Evolutionary conservation across 73 alveolate species (phyloP).

Genomic region (Uronychia binucleata): DNA sequence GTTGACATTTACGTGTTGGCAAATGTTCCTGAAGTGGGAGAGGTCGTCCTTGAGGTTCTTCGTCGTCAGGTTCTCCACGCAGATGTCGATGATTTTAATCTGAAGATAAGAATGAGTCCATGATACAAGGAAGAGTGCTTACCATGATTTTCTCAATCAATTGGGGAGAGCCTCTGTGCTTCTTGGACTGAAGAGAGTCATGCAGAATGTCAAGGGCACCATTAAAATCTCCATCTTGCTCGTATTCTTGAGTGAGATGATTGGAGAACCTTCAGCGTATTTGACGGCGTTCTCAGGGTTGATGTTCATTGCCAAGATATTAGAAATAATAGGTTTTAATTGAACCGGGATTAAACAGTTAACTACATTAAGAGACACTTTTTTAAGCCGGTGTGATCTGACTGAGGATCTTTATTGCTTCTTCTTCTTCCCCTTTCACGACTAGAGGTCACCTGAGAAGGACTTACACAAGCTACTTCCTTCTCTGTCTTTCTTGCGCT

Average conservation of each 20-base stretch:
- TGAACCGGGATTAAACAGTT: background rate
- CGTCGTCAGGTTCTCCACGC: conserved; percentile 34
- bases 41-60: conserved; percentile 54
- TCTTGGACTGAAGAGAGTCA: conserved; percentile 39
- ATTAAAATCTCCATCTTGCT: conserved; percentile 12
- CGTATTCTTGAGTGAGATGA: background rate
- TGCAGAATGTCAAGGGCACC: conserved; percentile 50
- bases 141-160: conserved; percentile 47
- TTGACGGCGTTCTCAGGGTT: conserved; percentile 46
- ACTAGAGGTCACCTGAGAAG: background rate
- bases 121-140: background rate
- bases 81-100: conserved; percentile 40
- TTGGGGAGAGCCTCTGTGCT: conserved; percentile 29
- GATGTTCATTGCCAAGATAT: conserved; percentile 2
- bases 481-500: background rate
- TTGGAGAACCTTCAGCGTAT: conserved; percentile 14
- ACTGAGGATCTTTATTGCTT: background rate
- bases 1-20: conserved; percentile 56
- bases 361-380: background rate
- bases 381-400: background rate
- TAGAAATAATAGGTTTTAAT: background rate
- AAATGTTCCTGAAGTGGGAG: conserved; percentile 67
- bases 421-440: background rate
- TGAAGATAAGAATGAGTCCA: conserved; percentile 1
- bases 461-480: background rate